phyloP scores from a whole-genome alignment of 805 yeast species.

The Nakazawaea ishiwadae region DNA sequence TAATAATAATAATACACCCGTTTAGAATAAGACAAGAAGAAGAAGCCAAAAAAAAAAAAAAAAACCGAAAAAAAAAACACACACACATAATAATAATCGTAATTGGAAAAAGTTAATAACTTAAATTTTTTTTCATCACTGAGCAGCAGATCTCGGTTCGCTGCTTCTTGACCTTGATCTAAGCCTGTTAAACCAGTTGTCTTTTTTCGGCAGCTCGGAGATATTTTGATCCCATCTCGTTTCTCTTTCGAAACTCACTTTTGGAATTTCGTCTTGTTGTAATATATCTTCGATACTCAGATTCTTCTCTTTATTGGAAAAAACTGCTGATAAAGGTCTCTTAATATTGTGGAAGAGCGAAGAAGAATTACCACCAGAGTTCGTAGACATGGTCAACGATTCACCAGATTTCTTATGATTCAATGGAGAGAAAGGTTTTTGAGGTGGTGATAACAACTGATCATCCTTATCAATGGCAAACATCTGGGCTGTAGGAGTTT shows the following conservation, averaged over 20 bases:
- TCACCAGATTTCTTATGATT: slow-evolving; percentile 8
- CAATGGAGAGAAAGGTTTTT: slow-evolving; percentile 4
- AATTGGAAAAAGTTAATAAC: background rate
- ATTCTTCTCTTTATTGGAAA: slow-evolving; percentile 7
- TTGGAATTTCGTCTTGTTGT: background rate
- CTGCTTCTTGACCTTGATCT: slow-evolving; percentile 27
- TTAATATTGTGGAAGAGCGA: slow-evolving; percentile 9
- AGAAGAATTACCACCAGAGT: slow-evolving; percentile 1
- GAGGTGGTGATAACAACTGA: slow-evolving; percentile 5
- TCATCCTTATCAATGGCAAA: slow-evolving; percentile 3
- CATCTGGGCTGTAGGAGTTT: slow-evolving; percentile 1
- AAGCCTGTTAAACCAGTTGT: slow-evolving; percentile 41
- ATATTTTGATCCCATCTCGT: slow-evolving; percentile 24
- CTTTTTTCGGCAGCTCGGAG: slow-evolving; percentile 24
- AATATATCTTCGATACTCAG: slow-evolving; percentile 12
- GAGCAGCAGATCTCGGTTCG: slow-evolving; percentile 4
- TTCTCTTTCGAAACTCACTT: slow-evolving; percentile 26
- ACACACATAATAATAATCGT: no score
- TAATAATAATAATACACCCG: no score
- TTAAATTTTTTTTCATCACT: background rate
- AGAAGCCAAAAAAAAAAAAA: no score
- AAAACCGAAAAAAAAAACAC: no score
- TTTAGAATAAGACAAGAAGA: no score
- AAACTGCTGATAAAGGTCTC: slow-evolving; percentile 11
- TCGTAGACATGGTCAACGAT: background rate